phyloP scores from a whole-genome alignment of 495 filamentous ascomycete genomes.

The Hypoxylon rickii region DNA sequence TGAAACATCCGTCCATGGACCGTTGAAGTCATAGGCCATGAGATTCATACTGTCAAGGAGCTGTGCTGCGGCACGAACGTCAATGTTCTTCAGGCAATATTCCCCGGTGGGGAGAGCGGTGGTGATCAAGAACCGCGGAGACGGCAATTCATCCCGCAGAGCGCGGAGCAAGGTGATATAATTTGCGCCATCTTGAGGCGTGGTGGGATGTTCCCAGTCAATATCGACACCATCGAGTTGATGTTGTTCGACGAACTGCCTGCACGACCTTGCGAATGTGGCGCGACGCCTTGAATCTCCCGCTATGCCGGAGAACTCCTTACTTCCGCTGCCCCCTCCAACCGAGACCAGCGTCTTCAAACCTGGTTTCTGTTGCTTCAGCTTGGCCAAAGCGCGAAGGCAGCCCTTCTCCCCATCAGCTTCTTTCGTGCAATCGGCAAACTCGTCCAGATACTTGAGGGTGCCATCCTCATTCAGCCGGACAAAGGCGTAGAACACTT shows the following conservation, averaged over 20 bases:
- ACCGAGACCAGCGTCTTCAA: conserved; percentile 77
- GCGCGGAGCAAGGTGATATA: conserved; percentile 68
- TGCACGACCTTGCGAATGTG: conserved; percentile 65
- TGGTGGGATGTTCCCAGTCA: conserved; percentile 81
- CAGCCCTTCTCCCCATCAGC: conserved; percentile 74
- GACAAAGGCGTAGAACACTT: conserved; percentile 83
- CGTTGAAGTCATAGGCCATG: conserved; percentile 86
- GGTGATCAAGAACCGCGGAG: conserved; percentile 65
- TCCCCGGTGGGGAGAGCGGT: conserved; percentile 74
- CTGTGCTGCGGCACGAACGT: conserved; percentile 59
- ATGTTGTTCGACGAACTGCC: conserved; percentile 64
- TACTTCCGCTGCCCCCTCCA: conserved; percentile 72
- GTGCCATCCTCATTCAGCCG: conserved; percentile 25
- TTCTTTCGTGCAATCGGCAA: conserved; percentile 70
- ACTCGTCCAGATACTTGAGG: conserved; percentile 66
- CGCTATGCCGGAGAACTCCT: conserved; percentile 71
- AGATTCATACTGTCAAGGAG: conserved; percentile 76
- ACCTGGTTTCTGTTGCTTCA: conserved; percentile 66
- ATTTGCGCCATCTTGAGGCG: conserved; percentile 62
- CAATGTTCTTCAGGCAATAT: conserved; percentile 74
- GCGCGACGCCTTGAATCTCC: conserved; percentile 54
- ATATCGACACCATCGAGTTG: conserved; percentile 79
- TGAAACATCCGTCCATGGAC: conserved; percentile 67
- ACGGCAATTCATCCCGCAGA: conserved; percentile 63
- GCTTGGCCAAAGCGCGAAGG: conserved; percentile 65